phyloP scores from a whole-genome alignment of 257 asterid species.

The Euphrasia confusa region DNA sequence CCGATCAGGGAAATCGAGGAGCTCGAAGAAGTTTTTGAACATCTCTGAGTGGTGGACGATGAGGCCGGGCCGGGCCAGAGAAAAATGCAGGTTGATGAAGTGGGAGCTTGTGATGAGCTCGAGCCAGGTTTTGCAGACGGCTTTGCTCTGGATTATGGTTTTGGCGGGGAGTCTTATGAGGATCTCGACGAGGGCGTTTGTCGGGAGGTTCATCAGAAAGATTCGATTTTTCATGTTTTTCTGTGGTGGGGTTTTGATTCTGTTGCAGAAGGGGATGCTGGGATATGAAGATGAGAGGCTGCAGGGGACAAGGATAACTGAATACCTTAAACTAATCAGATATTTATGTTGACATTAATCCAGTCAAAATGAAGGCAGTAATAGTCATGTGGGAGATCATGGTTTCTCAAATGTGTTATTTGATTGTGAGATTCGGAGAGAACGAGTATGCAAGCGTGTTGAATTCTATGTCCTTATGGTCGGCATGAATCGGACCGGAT shows the following conservation, averaged over 20 bases:
- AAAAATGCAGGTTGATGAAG: constrained; percentile 28
- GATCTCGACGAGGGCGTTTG: constrained; percentile 32
- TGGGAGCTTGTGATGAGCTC: constrained; percentile 28
- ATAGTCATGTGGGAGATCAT: too few relatives aligned
- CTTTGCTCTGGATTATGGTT: constrained; percentile 24
- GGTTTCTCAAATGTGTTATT: too few relatives aligned
- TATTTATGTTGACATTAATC: too few relatives aligned
- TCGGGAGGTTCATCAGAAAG: constrained; percentile 30
- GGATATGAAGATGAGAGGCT: too few relatives aligned
- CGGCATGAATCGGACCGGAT: too few relatives aligned
- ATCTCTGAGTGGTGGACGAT: constrained; percentile 30
- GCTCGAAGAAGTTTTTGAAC: constrained; percentile 20
- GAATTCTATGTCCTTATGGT: too few relatives aligned
- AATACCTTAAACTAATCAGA: too few relatives aligned
- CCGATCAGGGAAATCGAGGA: constrained; percentile 26
- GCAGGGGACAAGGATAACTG: too few relatives aligned
- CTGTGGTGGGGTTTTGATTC: not conserved
- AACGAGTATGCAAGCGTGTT: too few relatives aligned
- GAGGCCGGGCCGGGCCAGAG: constrained; percentile 30
- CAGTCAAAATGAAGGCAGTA: too few relatives aligned
- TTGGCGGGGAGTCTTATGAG: constrained; percentile 38
- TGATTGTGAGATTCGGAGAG: too few relatives aligned
- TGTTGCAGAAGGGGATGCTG: not conserved
- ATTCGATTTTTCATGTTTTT: not conserved
- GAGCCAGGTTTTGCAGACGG: constrained; percentile 37